These are phyloP conservation scores for Leccinum uliginosum DNA, from an alignment of 768 basidiomycete genomes.

Conservation along the genomic window DNA sequence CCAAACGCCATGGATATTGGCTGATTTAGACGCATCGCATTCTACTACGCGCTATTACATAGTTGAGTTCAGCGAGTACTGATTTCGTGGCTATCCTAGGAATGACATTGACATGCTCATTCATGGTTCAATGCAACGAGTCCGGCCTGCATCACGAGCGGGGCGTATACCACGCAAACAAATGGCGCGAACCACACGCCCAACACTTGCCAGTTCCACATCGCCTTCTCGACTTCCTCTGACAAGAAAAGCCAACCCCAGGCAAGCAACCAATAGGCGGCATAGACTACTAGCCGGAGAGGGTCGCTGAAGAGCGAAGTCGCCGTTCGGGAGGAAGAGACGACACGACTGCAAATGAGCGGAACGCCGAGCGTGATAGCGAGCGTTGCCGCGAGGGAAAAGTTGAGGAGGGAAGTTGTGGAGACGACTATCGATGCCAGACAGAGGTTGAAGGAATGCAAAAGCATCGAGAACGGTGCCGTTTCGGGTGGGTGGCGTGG, in stretches of 20 bases:
- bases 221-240: constrained; percentile 43
- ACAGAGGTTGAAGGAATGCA: constrained; percentile 77
- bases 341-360: constrained; percentile 45
- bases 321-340: constrained; percentile 21
- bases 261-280: constrained; percentile 44
- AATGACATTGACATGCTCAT: background rate
- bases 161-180: constrained; percentile 72
- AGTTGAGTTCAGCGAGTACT: background rate
- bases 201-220: constrained; percentile 78
- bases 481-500: constrained; percentile 21
- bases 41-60: background rate
- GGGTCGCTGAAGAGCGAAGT: constrained; percentile 24
- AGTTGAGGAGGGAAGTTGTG: constrained; percentile 85
- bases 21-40: constrained; percentile 8
- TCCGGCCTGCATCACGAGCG: constrained; percentile 68
- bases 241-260: constrained; percentile 55
- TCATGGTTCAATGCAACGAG: constrained; percentile 42
- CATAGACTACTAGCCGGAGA: constrained; percentile 15
- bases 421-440: constrained; percentile 83
- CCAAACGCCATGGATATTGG: constrained; percentile 32
- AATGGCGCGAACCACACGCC: constrained; percentile 84
- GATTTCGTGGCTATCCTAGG: constrained; percentile 1
- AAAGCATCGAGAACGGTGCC: constrained; percentile 43
- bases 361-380: constrained; percentile 64
- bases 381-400: constrained; percentile 77